Evolutionary conservation across 306 rosid species (phyloP).

Genomic region (Malus sylvestris): DNA sequence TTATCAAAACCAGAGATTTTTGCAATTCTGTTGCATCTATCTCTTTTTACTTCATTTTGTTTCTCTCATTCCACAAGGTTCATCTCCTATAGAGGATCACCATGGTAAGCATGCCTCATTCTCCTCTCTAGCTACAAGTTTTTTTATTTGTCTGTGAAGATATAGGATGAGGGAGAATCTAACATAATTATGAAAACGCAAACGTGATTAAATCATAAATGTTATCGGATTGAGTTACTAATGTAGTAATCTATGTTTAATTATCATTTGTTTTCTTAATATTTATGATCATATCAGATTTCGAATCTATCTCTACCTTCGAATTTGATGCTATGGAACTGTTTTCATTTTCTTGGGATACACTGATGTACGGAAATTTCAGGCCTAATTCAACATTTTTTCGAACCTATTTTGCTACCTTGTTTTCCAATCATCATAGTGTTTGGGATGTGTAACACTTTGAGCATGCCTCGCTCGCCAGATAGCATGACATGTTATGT

Average conservation of each 20-base stretch:
- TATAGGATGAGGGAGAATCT: too few relatives aligned
- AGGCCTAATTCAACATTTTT: neutral
- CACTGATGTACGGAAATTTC: neutral
- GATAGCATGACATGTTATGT: neutral
- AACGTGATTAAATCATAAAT: neutral
- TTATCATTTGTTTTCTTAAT: neutral
- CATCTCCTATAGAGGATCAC: neutral
- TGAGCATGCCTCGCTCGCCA: neutral
- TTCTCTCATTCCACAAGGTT: neutral
- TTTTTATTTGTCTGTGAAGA: too few relatives aligned
- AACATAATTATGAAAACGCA: neutral
- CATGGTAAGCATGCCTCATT: conserved; percentile 5
- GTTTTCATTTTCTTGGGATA: neutral
- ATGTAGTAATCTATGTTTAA: neutral
- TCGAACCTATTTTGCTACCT: neutral
- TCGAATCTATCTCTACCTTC: neutral
- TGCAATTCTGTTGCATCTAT: neutral
- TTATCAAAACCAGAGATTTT: neutral
- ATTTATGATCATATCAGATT: neutral
- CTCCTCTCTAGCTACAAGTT: neutral
- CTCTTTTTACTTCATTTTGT: neutral
- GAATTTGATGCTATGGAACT: neutral
- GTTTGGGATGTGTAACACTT: neutral
- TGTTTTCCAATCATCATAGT: neutral
- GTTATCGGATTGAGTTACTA: neutral